phyloP scores from a whole-genome alignment of 139 green algal species.

The Chlamydomonas sphaeroides region DNA sequence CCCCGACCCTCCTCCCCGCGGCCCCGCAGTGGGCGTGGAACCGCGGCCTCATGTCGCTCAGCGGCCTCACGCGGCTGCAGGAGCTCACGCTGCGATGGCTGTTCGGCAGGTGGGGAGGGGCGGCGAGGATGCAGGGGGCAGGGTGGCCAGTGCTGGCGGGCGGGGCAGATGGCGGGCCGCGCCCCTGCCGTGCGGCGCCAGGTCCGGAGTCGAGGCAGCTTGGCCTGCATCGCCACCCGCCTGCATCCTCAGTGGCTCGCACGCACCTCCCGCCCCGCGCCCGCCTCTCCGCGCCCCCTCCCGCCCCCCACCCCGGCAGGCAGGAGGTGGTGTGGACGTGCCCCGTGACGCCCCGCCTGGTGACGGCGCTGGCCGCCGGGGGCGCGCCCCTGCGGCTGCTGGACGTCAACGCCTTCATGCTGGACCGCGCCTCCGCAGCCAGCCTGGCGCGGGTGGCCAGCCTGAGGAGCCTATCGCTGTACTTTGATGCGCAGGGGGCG shows the following conservation, averaged over 20 bases:
- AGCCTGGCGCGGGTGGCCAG: not conserved
- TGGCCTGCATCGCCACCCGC: too few relatives aligned
- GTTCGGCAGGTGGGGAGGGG: constrained; percentile 27
- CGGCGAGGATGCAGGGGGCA: not conserved
- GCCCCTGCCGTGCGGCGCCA: too few relatives aligned
- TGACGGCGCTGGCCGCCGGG: not conserved
- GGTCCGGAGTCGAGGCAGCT: too few relatives aligned
- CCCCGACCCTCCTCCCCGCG: too few relatives aligned
- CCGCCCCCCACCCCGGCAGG: not conserved
- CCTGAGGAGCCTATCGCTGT: constrained; percentile 12
- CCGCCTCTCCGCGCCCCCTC: too few relatives aligned
- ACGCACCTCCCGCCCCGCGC: not conserved
- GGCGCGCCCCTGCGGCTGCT: not conserved
- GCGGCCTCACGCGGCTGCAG: constrained; percentile 27
- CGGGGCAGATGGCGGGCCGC: too few relatives aligned
- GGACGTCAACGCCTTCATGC: constrained; percentile 26
- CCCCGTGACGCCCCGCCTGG: constrained; percentile 10
- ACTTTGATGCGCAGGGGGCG: constrained; percentile 21
- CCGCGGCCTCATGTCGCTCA: constrained; percentile 20
- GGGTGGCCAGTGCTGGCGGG: too few relatives aligned
- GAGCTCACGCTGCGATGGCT: constrained; percentile 34
- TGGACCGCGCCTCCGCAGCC: not conserved
- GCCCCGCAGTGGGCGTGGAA: constrained; percentile 6
- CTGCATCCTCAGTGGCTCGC: too few relatives aligned
- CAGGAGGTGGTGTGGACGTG: constrained; percentile 39